These are phyloP conservation scores for Panus rudis DNA, from an alignment of 768 basidiomycete genomes.

Conservation along the genomic window DNA sequence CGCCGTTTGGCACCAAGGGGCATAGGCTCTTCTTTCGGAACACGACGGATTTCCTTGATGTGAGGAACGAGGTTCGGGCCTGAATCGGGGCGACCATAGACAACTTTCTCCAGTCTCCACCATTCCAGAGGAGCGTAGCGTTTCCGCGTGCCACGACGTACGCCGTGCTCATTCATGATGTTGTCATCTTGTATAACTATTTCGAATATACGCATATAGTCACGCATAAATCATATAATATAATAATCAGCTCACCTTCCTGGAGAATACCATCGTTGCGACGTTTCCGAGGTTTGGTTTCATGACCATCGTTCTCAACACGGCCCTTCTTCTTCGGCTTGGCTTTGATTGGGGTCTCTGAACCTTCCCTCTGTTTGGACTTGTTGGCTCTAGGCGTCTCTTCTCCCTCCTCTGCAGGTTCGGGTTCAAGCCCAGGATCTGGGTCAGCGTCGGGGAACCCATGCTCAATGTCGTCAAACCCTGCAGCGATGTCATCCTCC, in stretches of 20 bases:
- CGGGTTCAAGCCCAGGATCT: too few species aligned
- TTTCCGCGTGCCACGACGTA: slow-evolving; percentile 66
- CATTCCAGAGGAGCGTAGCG: slow-evolving; percentile 74
- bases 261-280: slow-evolving; percentile 15
- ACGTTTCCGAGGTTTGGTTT: slow-evolving; percentile 8
- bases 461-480: background rate
- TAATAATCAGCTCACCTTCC: slow-evolving; percentile 16
- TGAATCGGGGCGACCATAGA: slow-evolving; percentile 62
- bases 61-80: slow-evolving; percentile 49
- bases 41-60: slow-evolving; percentile 57
- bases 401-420: slow-evolving; percentile 23
- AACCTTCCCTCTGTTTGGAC: slow-evolving; percentile 14
- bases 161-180: slow-evolving; percentile 30
- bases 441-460: background rate
- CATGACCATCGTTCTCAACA: slow-evolving; percentile 26
- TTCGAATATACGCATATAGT: background rate
- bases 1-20: slow-evolving; percentile 38
- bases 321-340: slow-evolving; percentile 21
- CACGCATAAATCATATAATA: background rate
- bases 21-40: slow-evolving; percentile 42
- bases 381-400: slow-evolving; percentile 15
- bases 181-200: slow-evolving; percentile 23
- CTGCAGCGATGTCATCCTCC: slow-evolving; percentile 1
- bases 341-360: slow-evolving; percentile 16
- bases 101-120: slow-evolving; percentile 90